Evolutionary conservation across 2,329 filamentous ascomycete species (phyloP).

Genomic region (Monilinia aucupariae): DNA sequence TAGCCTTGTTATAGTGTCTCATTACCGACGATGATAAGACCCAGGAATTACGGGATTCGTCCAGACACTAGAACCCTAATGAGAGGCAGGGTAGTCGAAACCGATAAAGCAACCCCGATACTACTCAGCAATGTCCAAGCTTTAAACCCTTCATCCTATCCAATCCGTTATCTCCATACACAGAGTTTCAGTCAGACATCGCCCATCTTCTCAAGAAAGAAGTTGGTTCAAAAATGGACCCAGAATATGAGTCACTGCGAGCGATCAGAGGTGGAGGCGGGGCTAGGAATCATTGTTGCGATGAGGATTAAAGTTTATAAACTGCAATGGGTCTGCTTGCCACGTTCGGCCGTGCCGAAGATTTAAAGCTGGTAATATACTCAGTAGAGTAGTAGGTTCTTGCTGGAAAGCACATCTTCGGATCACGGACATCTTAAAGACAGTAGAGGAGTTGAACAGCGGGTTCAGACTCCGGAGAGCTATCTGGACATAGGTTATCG

Average conservation of each 20-base stretch:
- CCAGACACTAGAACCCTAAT: neutral
- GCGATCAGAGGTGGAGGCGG: no score
- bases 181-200: neutral
- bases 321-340: no score
- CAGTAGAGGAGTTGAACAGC: constrained; percentile 29
- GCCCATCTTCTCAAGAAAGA: neutral
- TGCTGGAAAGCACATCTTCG: constrained; percentile 34
- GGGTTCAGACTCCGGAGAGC: constrained; percentile 29
- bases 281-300: no score
- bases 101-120: neutral
- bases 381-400: constrained; percentile 32
- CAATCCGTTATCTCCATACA: neutral
- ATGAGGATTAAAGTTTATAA: no score
- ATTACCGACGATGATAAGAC: neutral
- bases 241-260: no score
- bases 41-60: neutral
- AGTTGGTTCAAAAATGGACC: neutral
- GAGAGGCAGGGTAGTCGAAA: neutral
- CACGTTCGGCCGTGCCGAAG: no score
- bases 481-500: constrained; percentile 26
- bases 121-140: neutral
- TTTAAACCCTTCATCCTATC: neutral
- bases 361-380: no score
- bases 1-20: neutral
- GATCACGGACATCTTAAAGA: constrained; percentile 32